phyloP scores from a whole-genome alignment of 148 eudicot species.

The Rhododendron ovatum region DNA sequence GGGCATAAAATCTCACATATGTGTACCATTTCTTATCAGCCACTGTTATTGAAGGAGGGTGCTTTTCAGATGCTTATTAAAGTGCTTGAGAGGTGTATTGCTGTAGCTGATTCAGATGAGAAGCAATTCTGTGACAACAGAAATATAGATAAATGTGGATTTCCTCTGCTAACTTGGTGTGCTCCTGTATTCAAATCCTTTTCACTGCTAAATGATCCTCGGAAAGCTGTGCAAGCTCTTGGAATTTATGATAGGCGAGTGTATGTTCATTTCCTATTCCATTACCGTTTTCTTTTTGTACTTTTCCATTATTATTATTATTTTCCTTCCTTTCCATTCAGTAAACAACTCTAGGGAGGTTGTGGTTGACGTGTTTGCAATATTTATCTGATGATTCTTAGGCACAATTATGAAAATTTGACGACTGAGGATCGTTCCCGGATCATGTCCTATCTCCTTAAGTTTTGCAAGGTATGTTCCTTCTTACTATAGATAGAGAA shows the following conservation, averaged over 20 bases:
- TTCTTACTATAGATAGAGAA: neutral
- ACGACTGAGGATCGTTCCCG: constrained; percentile 54
- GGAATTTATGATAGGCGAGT: constrained; percentile 47
- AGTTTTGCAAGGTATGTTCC: constrained; percentile 63
- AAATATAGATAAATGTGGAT: constrained; percentile 32
- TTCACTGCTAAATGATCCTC: constrained; percentile 55
- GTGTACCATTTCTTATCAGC: constrained; percentile 38
- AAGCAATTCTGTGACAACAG: constrained; percentile 40
- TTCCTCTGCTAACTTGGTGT: constrained; percentile 52
- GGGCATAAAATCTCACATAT: constrained; percentile 10
- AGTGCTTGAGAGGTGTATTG: constrained; percentile 58
- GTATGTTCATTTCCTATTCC: neutral
- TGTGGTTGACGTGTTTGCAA: neutral
- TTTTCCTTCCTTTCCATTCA: neutral
- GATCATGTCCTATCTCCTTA: constrained; percentile 46
- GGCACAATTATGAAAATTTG: constrained; percentile 31
- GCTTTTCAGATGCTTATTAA: constrained; percentile 47
- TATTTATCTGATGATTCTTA: constrained; percentile 24
- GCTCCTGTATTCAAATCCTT: constrained; percentile 64
- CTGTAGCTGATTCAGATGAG: constrained; percentile 28
- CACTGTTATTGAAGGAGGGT: constrained; percentile 60
- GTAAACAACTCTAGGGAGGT: neutral
- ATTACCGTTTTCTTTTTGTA: neutral
- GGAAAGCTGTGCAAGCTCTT: constrained; percentile 25
- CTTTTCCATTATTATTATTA: neutral